Evolutionary conservation across 2,329 filamentous ascomycete genomes (phyloP), one percentile per base, ranked within the genome.

Genomic region (Colletotrichum truncatum): DNA sequence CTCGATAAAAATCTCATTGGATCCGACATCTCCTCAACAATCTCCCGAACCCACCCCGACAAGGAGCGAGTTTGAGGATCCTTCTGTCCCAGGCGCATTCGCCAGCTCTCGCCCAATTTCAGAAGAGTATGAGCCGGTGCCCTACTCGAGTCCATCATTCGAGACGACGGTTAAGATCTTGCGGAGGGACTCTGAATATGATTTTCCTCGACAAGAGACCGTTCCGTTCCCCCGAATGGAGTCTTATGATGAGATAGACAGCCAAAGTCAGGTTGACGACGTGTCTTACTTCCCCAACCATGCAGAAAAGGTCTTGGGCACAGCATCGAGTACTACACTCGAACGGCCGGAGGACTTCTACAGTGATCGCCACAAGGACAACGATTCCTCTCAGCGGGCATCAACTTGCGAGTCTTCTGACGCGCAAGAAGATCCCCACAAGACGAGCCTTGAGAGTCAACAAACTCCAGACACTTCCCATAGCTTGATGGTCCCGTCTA

Each of bases 81-180:
- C 73, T 62, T 25, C 67, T 32, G 64, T 75, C 63, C 70, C 77
- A 38, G 73, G 72, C 10, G 71, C 73, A 10, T 79, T 77, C 55
- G 68, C 69, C n/a, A 46, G 11, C 7, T 55, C 62, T n/a, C 57
- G 57, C 28, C 62, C 62, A 14, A 48, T 52, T 10, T 63, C 43
- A 10, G 74, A 78, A 54, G 74, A 77, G 32, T 81, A 81, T 46
- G 78, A 83, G 63, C 76, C 77, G n/a, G 73, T 75, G 49, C 79
- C 81, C 9, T 80, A 76, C 60, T 71, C 71, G 12, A 74, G 78
- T 23, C 70, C 75, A 14, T 71, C 78, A n/a, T 75, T 80, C 52
- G 78, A 81, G 67, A 83, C 83, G 9, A 84, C 81, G 16, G 81
- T 86, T 54, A 83, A 82, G 5, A 82, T 86, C 41, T 72, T 87